Evolutionary conservation across 345 rosid species (phyloP).

Genomic region (Murraya paniculata): DNA sequence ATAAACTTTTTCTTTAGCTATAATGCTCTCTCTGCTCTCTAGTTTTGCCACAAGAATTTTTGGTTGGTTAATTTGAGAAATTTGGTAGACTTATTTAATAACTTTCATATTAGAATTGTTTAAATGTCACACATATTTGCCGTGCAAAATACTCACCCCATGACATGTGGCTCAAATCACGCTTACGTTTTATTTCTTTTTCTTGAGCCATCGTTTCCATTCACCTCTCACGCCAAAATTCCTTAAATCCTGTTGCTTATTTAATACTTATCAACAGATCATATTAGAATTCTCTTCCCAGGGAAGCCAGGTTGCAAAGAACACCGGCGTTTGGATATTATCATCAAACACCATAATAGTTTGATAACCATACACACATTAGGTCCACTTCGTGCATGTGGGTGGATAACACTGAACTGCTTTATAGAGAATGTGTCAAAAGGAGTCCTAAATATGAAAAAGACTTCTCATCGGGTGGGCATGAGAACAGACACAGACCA

Average conservation of each 20-base stretch:
- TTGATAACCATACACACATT: background rate
- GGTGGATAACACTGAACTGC: background rate
- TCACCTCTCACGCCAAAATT: no score
- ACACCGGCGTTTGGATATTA: no score
- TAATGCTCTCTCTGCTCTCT: no score
- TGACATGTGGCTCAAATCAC: no score
- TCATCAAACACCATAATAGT: background rate
- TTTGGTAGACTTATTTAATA: no score
- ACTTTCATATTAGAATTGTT: rapidly evolving
- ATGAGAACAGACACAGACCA: background rate
- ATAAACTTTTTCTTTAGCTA: no score
- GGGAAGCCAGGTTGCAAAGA: background rate
- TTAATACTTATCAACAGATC: no score
- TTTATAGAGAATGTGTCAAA: background rate
- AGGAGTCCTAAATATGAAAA: background rate
- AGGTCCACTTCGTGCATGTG: background rate
- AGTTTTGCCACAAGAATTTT: no score
- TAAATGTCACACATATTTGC: rapidly evolving
- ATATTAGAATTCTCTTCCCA: background rate
- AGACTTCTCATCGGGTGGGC: background rate
- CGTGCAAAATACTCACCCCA: rapidly evolving
- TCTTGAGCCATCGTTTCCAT: no score
- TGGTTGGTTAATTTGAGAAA: rapidly evolving
- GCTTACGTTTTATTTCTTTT: no score
- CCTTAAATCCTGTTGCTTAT: no score